These are phyloP conservation scores for Pestalotiopsis sp. DNA, from an alignment of 2,329 filamentous ascomycete genomes.

Conservation along the genomic window DNA sequence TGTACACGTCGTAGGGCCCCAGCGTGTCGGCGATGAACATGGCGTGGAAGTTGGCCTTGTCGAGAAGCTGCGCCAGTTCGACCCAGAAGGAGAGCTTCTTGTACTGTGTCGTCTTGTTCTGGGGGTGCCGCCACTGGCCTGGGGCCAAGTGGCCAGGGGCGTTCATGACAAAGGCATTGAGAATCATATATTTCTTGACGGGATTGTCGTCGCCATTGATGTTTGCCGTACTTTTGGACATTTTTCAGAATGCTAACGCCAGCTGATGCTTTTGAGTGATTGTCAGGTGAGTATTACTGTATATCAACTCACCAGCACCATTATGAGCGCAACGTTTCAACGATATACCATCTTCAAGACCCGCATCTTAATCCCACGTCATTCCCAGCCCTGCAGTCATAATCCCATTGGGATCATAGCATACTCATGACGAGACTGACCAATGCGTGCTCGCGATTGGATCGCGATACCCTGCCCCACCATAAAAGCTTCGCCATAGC, in stretches of 20 bases:
- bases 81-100: constrained; percentile 64
- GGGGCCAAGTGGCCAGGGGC: constrained; percentile 65
- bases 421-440: not conserved
- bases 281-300: too few species aligned
- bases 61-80: constrained; percentile 62
- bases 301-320: not conserved
- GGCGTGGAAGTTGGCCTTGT: constrained; percentile 64
- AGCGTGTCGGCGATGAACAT: constrained; percentile 69
- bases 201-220: not conserved
- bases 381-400: not conserved
- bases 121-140: constrained; percentile 66
- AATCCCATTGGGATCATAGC: not conserved
- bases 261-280: too few species aligned
- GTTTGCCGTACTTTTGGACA: not conserved
- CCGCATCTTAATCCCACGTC: not conserved
- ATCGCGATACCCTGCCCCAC: not conserved
- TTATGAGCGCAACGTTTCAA: not conserved
- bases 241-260: not conserved
- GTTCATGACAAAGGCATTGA: constrained; percentile 69
- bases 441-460: not conserved
- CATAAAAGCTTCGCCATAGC: constrained; percentile 6
- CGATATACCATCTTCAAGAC: not conserved
- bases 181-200: constrained; percentile 55
- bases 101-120: constrained; percentile 63
- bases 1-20: constrained; percentile 64